These are phyloP conservation scores for Fomitopsis serialis DNA, from an alignment of 768 basidiomycete species.

Conservation along the genomic window DNA sequence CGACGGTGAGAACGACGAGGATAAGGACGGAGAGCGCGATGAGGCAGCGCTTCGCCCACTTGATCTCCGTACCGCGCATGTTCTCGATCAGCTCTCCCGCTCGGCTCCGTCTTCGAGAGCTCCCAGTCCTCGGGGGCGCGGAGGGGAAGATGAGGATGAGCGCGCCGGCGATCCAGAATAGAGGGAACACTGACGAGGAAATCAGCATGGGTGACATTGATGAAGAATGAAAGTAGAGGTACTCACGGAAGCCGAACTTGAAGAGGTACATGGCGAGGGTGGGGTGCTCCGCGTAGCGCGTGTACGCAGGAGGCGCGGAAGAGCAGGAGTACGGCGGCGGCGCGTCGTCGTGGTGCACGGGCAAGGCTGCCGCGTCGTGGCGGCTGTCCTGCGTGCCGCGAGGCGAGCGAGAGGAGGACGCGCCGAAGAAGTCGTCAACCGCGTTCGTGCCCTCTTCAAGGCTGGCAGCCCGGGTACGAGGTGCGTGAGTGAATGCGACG, in stretches of 20 bases:
- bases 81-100: constrained; percentile 24
- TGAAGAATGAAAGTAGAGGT: background rate
- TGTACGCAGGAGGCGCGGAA: constrained; percentile 29
- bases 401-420: constrained; percentile 9
- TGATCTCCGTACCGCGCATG: constrained; percentile 32
- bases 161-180: constrained; percentile 41
- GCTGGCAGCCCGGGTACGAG: background rate
- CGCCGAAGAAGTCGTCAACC: constrained; percentile 22
- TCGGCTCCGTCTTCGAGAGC: constrained; percentile 30
- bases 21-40: constrained; percentile 17
- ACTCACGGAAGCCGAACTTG: constrained; percentile 46
- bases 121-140: constrained; percentile 30
- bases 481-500: background rate
- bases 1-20: no score
- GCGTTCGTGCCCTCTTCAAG: background rate
- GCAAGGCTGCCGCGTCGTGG: constrained; percentile 20
- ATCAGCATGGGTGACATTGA: background rate
- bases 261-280: constrained; percentile 45
- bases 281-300: constrained; percentile 29
- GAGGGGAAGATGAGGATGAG: constrained; percentile 35
- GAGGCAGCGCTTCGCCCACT: constrained; percentile 38
- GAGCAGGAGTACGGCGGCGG: constrained; percentile 28
- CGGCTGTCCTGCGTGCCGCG: constrained; percentile 25
- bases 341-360: constrained; percentile 16
- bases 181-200: constrained; percentile 36